Evolutionary conservation across 1,284 basidiomycete species (phyloP).

Genomic region (Cutaneotrichosporon daszewskae): DNA sequence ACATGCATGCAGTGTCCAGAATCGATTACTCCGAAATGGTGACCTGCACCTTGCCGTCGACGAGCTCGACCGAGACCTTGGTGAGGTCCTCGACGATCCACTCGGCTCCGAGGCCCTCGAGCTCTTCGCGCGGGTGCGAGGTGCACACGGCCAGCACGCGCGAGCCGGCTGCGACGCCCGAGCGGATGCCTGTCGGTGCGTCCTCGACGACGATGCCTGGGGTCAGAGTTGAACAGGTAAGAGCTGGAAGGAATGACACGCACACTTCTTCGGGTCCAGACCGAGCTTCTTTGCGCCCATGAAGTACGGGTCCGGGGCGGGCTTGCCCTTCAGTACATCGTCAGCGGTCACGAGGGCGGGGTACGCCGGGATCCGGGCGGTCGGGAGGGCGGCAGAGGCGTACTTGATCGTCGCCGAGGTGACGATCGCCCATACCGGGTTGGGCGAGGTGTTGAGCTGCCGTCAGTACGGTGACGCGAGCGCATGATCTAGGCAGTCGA

Average conservation of each 20-base stretch:
- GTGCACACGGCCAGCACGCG: conserved; percentile 72
- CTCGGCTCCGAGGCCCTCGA: conserved; percentile 49
- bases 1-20: background rate
- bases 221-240: background rate
- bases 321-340: conserved; percentile 69
- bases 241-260: conserved; percentile 6
- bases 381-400: conserved; percentile 58
- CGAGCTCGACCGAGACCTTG: conserved; percentile 20
- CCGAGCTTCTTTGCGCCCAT: conserved; percentile 41
- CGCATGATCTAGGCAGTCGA: too few species aligned
- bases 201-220: conserved; percentile 72
- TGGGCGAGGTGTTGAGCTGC: conserved; percentile 62
- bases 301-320: conserved; percentile 70
- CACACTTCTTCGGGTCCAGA: conserved; percentile 35
- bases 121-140: conserved; percentile 61
- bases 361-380: conserved; percentile 58
- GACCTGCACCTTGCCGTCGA: conserved; percentile 20
- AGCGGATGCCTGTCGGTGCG: conserved; percentile 67
- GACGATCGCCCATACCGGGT: conserved; percentile 69
- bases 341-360: conserved; percentile 62
- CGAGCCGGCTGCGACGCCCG: conserved; percentile 68
- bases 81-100: conserved; percentile 47
- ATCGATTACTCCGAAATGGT: conserved; percentile 9
- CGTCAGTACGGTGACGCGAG: too few species aligned
- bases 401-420: conserved; percentile 73